phyloP scores from a whole-genome alignment of 2,329 filamentous ascomycete genomes.

The Gnomoniopsis smithogilvyi region DNA sequence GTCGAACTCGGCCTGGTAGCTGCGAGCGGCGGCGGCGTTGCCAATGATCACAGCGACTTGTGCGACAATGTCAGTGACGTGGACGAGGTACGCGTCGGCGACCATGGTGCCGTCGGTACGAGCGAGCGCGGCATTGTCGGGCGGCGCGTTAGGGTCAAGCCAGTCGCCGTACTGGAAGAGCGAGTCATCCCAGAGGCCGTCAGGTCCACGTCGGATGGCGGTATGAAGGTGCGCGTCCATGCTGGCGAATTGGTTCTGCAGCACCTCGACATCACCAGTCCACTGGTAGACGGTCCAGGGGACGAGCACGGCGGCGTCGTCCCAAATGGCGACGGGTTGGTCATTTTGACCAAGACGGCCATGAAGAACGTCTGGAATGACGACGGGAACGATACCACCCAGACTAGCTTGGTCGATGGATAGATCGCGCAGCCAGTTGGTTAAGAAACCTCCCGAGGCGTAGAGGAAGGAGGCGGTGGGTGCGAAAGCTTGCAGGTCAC shows the following conservation, averaged over 20 bases:
- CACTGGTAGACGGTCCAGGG: conserved; percentile 29
- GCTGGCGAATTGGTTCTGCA: conserved; percentile 25
- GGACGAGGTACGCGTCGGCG: conserved; percentile 35
- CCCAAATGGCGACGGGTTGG: conserved; percentile 30
- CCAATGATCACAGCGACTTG: conserved; percentile 24
- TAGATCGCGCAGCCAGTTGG: conserved; percentile 47
- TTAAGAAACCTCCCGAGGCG: conserved; percentile 47
- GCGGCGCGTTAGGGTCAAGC: conserved; percentile 37
- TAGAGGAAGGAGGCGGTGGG: conserved; percentile 52
- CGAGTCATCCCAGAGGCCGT: conserved; percentile 31
- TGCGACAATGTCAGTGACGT: conserved; percentile 28
- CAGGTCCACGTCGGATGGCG: conserved; percentile 25
- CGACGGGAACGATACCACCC: conserved; percentile 28
- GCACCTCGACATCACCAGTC: conserved; percentile 26
- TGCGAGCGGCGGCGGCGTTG: conserved; percentile 17
- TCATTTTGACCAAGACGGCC: conserved; percentile 15
- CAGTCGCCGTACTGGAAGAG: conserved; percentile 36
- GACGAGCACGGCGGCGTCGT: conserved; percentile 28
- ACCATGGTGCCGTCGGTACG: conserved; percentile 32
- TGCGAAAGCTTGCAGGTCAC: conserved; percentile 47
- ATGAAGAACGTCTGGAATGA: conserved; percentile 28
- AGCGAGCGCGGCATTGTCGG: conserved; percentile 28
- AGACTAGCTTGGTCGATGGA: conserved; percentile 31
- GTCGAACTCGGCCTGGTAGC: conserved; percentile 22
- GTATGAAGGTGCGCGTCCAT: conserved; percentile 29